phyloP scores from a whole-genome alignment of 1,139 yeast species.

The Magnusiomyces tetraspermus region DNA sequence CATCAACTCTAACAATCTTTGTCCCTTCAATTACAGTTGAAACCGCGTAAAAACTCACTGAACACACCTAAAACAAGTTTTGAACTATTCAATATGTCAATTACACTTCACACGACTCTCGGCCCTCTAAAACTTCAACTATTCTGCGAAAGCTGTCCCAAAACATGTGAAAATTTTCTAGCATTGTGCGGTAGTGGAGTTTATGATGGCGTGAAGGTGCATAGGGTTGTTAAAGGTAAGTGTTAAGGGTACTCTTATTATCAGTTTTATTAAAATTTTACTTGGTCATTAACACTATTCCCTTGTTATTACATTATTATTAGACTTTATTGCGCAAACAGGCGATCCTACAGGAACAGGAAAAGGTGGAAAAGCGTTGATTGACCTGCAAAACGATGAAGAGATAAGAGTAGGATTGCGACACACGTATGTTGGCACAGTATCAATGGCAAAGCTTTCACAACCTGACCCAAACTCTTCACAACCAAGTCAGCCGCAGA shows the following conservation, averaged over 20 bases:
- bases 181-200: constrained; percentile 43
- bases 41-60: too few relatives aligned
- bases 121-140: constrained; percentile 37
- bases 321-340: constrained; percentile 40
- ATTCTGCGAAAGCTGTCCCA: constrained; percentile 36
- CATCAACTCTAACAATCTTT: too few relatives aligned
- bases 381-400: constrained; percentile 39
- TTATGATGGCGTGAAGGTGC: constrained; percentile 35
- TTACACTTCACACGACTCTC: constrained; percentile 31
- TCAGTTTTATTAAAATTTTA: too few relatives aligned
- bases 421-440: constrained; percentile 37
- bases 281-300: too few relatives aligned
- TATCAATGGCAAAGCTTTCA: constrained; percentile 47
- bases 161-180: constrained; percentile 34
- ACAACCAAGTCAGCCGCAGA: too few relatives aligned
- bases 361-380: constrained; percentile 43
- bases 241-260: too few relatives aligned
- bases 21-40: too few relatives aligned
- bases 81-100: background rate
- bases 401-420: constrained; percentile 38
- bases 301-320: too few relatives aligned
- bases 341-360: constrained; percentile 46
- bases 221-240: constrained; percentile 36
- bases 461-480: too few relatives aligned
- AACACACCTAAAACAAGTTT: too few relatives aligned